Base-by-base conservation (phyloP, 2,329 filamentous ascomycete genomes). In the Clarireedia hainanense region DNA sequence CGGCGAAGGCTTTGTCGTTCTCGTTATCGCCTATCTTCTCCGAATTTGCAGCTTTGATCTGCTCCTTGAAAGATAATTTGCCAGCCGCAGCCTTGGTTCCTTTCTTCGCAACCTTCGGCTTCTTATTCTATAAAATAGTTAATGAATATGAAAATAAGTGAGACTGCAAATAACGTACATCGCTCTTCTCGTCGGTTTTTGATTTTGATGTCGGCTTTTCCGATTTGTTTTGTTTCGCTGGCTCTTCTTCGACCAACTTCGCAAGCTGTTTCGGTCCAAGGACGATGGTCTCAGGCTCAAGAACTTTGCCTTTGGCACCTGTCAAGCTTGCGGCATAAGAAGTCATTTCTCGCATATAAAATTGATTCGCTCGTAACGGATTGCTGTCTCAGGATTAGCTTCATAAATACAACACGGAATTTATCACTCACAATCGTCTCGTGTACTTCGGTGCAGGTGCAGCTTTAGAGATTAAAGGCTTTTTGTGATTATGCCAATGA, bases 311-410 rank as follows among this genome's bases (percentile, higher is more conserved):
- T 2, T 76, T 73, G 0, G 81, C 75, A 56, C 83, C 85, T 0
- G 84, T 87, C 47, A 90, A 73, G 68, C 84, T 88, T 12, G 83
- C 84, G 1, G 87, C 84, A 66, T 90, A 91, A 1, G 76, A 74
- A 27, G 77, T 76, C 70, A 86, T 86, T 57, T 88, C 83, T 1
- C 79, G 77, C 79, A 88, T 86, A 64, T 81, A 83, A 51, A 74
- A 75, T 63, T 90, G 85, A 46, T 85, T 70, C 4, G 60, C 64
- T 27, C 68, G 62, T 6, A 69, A 57, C 9, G 68, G 67, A 51
- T 70, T 69, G 26, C 26, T 27, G 26, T 27, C n/a, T 40, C 10
- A 14, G 2, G 37, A 40, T 15, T 43, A 36, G 12, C 27, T 23
- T 7, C 5, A 37, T 17, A 26, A 24, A 10, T 34, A 55, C 17